A percentile compares a stretch with the other conserved stretches of the same genome.
phyloP scores from a whole-genome alignment of 805 yeast species.

The Candida schatavii region DNA sequence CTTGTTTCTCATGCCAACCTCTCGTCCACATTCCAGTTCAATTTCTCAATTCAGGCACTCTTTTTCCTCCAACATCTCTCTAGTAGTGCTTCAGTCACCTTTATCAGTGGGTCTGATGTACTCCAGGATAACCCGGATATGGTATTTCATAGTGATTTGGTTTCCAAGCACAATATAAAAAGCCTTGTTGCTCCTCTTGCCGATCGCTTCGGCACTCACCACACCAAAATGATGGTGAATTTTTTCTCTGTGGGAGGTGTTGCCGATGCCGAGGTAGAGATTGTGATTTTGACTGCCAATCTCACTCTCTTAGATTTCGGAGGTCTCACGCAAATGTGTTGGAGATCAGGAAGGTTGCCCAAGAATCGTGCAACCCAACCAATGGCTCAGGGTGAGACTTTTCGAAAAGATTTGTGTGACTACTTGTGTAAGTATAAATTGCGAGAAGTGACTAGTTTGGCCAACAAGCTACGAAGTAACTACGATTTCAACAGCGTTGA shows the following conservation, averaged over 20 bases:
- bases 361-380: conserved; percentile 8
- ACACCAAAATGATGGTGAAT: conserved; percentile 66
- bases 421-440: conserved; percentile 47
- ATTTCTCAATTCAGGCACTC: conserved; percentile 45
- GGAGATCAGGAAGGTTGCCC: conserved; percentile 52
- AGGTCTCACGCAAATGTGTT: conserved; percentile 62
- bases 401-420: conserved; percentile 41
- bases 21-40: conserved; percentile 40
- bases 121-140: conserved; percentile 10
- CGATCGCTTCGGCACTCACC: conserved; percentile 49
- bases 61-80: conserved; percentile 33
- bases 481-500: conserved; percentile 47
- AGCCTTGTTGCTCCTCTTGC: conserved; percentile 34
- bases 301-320: conserved; percentile 52
- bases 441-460: conserved; percentile 22
- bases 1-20: neutral
- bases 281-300: conserved; percentile 61
- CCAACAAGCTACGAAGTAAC: conserved; percentile 18
- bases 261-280: conserved; percentile 41
- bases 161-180: conserved; percentile 20
- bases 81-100: conserved; percentile 18
- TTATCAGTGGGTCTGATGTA: conserved; percentile 27
- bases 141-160: conserved; percentile 8
- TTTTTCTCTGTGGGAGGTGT: conserved; percentile 23
- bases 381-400: conserved; percentile 19